Evolutionary conservation across 371 early-diverging fungal genomes (phyloP).

Genomic region (Rhizomucor pusillus): DNA sequence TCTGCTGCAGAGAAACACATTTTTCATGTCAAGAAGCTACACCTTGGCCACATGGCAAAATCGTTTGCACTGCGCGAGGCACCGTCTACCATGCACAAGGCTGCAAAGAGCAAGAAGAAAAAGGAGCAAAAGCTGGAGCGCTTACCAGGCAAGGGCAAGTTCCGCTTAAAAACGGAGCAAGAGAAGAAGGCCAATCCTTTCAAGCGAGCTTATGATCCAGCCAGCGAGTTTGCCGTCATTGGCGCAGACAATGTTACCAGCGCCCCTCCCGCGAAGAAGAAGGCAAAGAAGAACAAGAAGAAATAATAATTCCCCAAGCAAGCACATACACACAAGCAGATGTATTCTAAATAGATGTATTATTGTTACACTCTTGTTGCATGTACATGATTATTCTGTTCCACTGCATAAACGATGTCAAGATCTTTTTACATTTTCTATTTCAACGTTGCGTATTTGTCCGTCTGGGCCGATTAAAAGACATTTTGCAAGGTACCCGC

Average conservation of each 20-base stretch:
- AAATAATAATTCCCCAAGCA: background rate
- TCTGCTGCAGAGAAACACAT: constrained; percentile 75
- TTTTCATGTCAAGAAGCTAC: constrained; percentile 91
- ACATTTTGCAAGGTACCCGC: constrained; percentile 44
- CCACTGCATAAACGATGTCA: too few species aligned
- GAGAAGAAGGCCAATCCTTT: constrained; percentile 21
- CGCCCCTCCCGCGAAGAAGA: constrained; percentile 44
- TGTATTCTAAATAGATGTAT: too few species aligned
- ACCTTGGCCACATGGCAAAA: constrained; percentile 95
- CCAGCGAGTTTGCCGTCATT: constrained; percentile 44
- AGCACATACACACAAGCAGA: too few species aligned
- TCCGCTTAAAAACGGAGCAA: constrained; percentile 28
- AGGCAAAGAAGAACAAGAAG: constrained; percentile 12
- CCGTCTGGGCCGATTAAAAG: constrained; percentile 57
- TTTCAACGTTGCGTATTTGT: constrained; percentile 43
- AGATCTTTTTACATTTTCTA: constrained; percentile 12
- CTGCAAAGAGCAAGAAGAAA: constrained; percentile 42
- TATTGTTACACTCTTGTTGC: background rate
- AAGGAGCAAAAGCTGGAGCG: constrained; percentile 48
- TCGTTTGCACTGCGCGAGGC: constrained; percentile 91
- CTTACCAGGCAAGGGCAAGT: constrained; percentile 32
- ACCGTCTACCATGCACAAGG: constrained; percentile 63
- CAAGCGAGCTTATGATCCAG: constrained; percentile 34
- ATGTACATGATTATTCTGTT: background rate
- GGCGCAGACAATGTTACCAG: constrained; percentile 18